Base-by-base conservation (phyloP, 129 eudicot species). In the Saussurea involucrata region DNA sequence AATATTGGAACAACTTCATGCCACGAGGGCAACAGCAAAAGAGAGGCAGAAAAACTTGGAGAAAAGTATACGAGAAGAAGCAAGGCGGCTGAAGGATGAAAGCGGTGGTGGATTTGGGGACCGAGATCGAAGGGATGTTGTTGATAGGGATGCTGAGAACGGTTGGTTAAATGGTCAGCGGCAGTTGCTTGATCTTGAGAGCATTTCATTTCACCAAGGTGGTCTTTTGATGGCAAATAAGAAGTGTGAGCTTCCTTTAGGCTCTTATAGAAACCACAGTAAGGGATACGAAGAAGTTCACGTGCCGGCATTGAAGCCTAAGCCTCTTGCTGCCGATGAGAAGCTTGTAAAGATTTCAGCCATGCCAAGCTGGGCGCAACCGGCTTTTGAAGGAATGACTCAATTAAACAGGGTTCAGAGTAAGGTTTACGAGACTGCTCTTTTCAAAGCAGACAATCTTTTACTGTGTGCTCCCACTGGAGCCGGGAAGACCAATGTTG, bases 401-500 rank as follows among this genome's bases (percentile, higher is more conserved):
- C 89, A 85, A 74, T 81, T 92, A 72, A 95, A 95, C 68, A 86
- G 99, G 87, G 97, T 95, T 44, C 97, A 95, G 80, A 95, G 97
- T 81, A 95, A 75, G 80, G 99, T 95, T 24, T 95, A 95, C 57
- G 88, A 92, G 27, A 88, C 97, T 53, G 99, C 99, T 24, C 88
- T 95, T 4, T 92, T 89, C 34, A 74, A 84, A 76, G 86, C 96
- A 32, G 93, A 95, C 57, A 95, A 95, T 78, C 55, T 95, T 63
- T 74, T 95, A 68, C 87, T 91, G 4, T 95, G 99, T 86, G 99
- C 97, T 6, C 99, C 97, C 28, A 95, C 97, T 64, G 97, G 99
- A 37, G 97, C 96, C n/a, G 99, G 99, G 64, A 91, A 91, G 84
- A 89, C 97, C 6, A 95, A 95, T 77, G 99, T 95, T 82, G 97